Evolutionary conservation across 345 rosid genomes (phyloP).

Genomic region (Raphanus raphanistrum): DNA sequence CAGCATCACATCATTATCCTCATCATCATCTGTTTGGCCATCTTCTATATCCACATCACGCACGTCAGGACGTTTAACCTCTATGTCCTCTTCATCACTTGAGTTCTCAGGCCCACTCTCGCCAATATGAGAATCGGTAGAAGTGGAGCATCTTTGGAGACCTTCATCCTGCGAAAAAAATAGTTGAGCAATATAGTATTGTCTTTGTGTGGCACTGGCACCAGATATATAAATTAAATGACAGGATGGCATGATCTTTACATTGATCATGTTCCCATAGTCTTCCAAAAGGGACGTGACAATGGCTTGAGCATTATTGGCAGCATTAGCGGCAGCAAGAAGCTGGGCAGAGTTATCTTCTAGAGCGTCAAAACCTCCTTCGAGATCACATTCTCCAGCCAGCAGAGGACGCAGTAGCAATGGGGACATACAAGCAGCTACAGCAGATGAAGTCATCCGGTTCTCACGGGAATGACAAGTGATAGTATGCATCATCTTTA

Average conservation of each 20-base stretch:
- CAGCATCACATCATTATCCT: conserved; percentile 52
- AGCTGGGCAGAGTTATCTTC: conserved; percentile 94
- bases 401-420: conserved; percentile 88
- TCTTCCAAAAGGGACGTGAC: conserved; percentile 88
- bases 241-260: conserved; percentile 46
- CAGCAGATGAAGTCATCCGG: conserved; percentile 94
- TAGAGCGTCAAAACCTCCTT: conserved; percentile 77
- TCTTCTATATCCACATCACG: conserved; percentile 74
- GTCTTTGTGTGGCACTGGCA: conserved; percentile 13
- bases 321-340: conserved; percentile 99
- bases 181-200: conserved; percentile 10
- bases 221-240: background rate
- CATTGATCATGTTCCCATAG: conserved; percentile 80
- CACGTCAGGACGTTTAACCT: conserved; percentile 64
- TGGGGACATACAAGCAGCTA: conserved; percentile 99
- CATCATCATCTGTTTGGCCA: conserved; percentile 74
- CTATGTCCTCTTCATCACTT: conserved; percentile 76
- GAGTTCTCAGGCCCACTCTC: conserved; percentile 90
- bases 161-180: conserved; percentile 68
- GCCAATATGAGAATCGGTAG: conserved; percentile 86
- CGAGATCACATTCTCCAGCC: conserved; percentile 97
- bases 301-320: conserved; percentile 92
- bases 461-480: conserved; percentile 80
- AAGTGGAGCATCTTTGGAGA: conserved; percentile 83
- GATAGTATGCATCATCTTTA: conserved; percentile 89